A percentile compares a stretch with the other conserved stretches of the same genome.
Evolutionary conservation across 192 early-diverging fungal genomes (phyloP).

Genomic region (Linnemannia exigua): DNA sequence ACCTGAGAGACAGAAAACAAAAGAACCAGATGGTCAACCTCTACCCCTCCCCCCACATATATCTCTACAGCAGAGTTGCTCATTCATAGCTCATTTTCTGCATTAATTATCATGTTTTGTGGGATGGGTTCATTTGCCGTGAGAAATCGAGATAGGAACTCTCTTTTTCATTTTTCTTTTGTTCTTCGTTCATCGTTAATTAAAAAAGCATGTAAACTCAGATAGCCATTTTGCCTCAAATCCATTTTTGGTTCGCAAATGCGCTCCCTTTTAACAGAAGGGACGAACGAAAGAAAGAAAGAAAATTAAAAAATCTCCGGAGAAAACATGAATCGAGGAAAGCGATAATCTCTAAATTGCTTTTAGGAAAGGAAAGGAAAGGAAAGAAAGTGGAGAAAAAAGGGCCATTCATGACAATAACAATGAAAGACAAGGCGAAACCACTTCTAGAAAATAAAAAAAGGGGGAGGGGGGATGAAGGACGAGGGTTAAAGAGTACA

Average conservation of each 20-base stretch:
- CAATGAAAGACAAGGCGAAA: not conserved
- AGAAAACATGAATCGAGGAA: not conserved
- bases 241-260: not conserved
- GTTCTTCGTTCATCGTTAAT: not conserved
- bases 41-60: not conserved
- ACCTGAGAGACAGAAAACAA: not conserved
- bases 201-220: slow-evolving; percentile 3
- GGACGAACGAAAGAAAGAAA: not conserved
- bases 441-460: not conserved
- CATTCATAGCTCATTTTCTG: not conserved
- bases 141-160: slow-evolving; percentile 2
- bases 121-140: not conserved
- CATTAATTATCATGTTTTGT: not conserved
- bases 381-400: not conserved
- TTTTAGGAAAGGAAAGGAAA: too few species aligned
- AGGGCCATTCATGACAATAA: not conserved
- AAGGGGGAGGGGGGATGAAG: not conserved
- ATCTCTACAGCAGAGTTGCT: not conserved
- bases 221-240: not conserved
- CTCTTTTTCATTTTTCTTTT: not conserved
- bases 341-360: not conserved
- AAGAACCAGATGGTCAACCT: not conserved
- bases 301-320: not conserved
- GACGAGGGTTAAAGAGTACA: not conserved
- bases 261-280: not conserved